Evolutionary conservation across 2,329 filamentous ascomycete genomes (phyloP).

Genomic region (Talaromyces sp.): DNA sequence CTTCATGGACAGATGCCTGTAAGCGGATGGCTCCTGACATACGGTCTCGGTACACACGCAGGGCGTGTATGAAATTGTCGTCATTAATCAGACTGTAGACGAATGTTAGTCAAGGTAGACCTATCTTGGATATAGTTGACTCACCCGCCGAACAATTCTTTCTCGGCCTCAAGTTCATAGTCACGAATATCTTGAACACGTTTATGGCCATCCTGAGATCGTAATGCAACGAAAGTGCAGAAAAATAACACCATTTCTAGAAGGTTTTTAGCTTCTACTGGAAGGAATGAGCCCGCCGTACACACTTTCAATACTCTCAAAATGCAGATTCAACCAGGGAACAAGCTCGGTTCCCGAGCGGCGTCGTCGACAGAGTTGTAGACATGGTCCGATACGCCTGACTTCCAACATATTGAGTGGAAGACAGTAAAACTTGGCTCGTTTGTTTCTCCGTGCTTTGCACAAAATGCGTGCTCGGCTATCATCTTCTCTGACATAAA

Average conservation of each 20-base stretch:
- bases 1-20: conserved; percentile 54
- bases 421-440: conserved; percentile 48
- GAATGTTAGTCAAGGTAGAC: not conserved
- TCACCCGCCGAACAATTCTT: conserved; percentile 51
- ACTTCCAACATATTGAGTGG: conserved; percentile 48
- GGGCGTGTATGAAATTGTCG: conserved; percentile 50
- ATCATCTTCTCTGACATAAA: conserved; percentile 53
- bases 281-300: not conserved
- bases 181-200: conserved; percentile 45
- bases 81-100: conserved; percentile 50
- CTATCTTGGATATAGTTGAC: conserved; percentile 18
- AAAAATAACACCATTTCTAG: conserved; percentile 57
- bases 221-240: conserved; percentile 56
- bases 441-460: conserved; percentile 41
- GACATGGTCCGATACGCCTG: conserved; percentile 34
- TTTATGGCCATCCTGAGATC: conserved; percentile 51
- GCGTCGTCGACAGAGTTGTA: conserved; percentile 39
- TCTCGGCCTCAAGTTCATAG: conserved; percentile 49
- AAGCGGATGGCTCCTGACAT: conserved; percentile 53
- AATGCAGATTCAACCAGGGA: conserved; percentile 55
- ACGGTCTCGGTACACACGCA: conserved; percentile 54
- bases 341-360: conserved; percentile 40
- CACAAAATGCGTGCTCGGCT: conserved; percentile 54
- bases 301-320: conserved; percentile 54
- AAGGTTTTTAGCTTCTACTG: not conserved